Base-by-base conservation (phyloP, 768 basidiomycete species). In the Cystoderma amianthinum region DNA sequence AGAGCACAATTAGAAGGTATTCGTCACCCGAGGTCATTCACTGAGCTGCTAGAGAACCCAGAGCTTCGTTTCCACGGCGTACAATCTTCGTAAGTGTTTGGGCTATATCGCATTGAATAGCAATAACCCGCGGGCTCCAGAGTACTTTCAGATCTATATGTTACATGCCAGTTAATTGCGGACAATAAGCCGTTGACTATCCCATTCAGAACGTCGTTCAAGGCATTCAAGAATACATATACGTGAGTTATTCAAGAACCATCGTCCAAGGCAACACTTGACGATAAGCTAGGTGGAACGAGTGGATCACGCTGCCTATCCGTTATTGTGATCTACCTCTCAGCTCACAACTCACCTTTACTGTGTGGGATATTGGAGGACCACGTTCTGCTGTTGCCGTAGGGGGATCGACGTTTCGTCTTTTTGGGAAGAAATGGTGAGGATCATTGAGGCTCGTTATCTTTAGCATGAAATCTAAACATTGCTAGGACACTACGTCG, bases 401-500 rank as follows among this genome's bases (percentile, higher is more conserved):
- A 3, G 96, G 95, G 21, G 95, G 94, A 1, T 80, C 92, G 2
- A 96, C 92, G 0, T 85, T 98, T 55, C 72, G 79, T 15, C 52
- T 99, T 28, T 99, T 99, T 60, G 85, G 91, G 11, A 87, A 89
- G 76, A 96, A 97, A 68, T 85, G 85, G 93, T 88, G 45, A 36
- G 74, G 15, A 22, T 22, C 15, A 13, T 17, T 11, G 37, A 18
- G 37, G 20, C 9, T 38, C 13, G 17, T 13, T 11, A 20, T 18
- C 5, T 18, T 11, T 38, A 16, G 10, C 5, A 38, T 20, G n/a
- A 16, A 11, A n/a, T n/a, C n/a, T n/a, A n/a, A n/a, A n/a, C n/a
- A n/a, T n/a, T n/a, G n/a, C 5, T 28, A 94, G 93, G 74, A 95
- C 90, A 2, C 62, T 98, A 20, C 76, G 91, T 44, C 73, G 92